These are phyloP conservation scores for Komagataella ulmi DNA, from an alignment of 805 yeast genomes.

Conservation along the genomic window DNA sequence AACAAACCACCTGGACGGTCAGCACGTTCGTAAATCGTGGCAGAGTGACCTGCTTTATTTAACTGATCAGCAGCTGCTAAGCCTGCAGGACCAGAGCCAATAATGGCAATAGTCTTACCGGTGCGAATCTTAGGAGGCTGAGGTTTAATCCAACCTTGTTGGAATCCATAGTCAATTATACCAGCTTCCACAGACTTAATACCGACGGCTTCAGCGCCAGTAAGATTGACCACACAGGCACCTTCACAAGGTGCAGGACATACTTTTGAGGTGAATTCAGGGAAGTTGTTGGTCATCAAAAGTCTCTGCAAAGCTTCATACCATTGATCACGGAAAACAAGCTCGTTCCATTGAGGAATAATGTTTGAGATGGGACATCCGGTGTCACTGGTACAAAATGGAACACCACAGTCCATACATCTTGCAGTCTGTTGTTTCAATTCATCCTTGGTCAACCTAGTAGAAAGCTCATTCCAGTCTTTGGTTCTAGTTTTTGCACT, in stretches of 20 bases:
- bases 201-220: constrained; percentile 92
- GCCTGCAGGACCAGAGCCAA: constrained; percentile 98
- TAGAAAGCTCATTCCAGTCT: constrained; percentile 89
- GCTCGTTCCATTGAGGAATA: constrained; percentile 96
- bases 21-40: constrained; percentile 84
- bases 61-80: constrained; percentile 94
- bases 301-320: constrained; percentile 82
- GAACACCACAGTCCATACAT: constrained; percentile 99
- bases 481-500: constrained; percentile 58
- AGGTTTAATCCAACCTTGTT: constrained; percentile 93
- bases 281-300: constrained; percentile 95
- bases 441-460: constrained; percentile 73
- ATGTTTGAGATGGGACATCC: constrained; percentile 97
- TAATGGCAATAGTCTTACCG: constrained; percentile 71
- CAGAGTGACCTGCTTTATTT: constrained; percentile 89
- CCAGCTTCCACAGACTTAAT: constrained; percentile 93
- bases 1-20: constrained; percentile 94
- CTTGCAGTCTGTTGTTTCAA: constrained; percentile 88
- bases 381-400: constrained; percentile 95
- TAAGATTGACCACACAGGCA: constrained; percentile 74
- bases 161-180: constrained; percentile 91
- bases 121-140: constrained; percentile 68
- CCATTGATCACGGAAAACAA: constrained; percentile 93
- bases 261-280: constrained; percentile 95
- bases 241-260: constrained; percentile 99